Evolutionary conservation across 2,329 filamentous ascomycete species (phyloP).

Genomic region (Pestalotiopsis sp.): DNA sequence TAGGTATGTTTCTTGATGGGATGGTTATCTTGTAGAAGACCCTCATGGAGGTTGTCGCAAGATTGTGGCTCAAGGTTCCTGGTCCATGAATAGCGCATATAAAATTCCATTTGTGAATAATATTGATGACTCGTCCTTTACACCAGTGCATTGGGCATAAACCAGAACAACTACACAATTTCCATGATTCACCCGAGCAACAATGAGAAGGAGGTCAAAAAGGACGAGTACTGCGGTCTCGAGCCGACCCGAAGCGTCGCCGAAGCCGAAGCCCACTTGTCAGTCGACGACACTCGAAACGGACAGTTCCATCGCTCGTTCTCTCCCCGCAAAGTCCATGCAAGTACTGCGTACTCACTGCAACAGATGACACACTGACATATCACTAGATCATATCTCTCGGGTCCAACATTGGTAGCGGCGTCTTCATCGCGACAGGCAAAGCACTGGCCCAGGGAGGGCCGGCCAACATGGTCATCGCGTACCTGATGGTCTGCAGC

Average conservation of each 20-base stretch:
- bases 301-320: not conserved
- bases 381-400: conserved; percentile 20
- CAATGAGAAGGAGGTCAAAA: not conserved
- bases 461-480: conserved; percentile 34
- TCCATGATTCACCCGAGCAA: not conserved
- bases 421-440: conserved; percentile 39
- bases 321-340: not conserved
- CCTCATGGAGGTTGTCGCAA: too few species aligned
- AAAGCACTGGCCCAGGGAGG: conserved; percentile 33
- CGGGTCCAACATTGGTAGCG: conserved; percentile 36
- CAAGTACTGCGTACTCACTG: not conserved
- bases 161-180: not conserved
- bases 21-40: too few species aligned
- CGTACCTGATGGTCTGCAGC: conserved; percentile 29
- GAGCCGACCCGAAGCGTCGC: not conserved
- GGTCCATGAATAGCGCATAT: too few species aligned
- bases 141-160: too few species aligned
- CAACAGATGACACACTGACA: not conserved
- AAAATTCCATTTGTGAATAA: too few species aligned
- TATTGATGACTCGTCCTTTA: too few species aligned
- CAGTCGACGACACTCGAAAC: not conserved
- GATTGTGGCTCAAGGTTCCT: too few species aligned
- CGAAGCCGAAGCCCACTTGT: not conserved
- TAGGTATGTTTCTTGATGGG: not conserved
- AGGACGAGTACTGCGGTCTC: not conserved